Evolutionary conservation across 306 rosid genomes (phyloP), one percentile per base, ranked within the genome.

Genomic region (Inga leiocalycina): DNA sequence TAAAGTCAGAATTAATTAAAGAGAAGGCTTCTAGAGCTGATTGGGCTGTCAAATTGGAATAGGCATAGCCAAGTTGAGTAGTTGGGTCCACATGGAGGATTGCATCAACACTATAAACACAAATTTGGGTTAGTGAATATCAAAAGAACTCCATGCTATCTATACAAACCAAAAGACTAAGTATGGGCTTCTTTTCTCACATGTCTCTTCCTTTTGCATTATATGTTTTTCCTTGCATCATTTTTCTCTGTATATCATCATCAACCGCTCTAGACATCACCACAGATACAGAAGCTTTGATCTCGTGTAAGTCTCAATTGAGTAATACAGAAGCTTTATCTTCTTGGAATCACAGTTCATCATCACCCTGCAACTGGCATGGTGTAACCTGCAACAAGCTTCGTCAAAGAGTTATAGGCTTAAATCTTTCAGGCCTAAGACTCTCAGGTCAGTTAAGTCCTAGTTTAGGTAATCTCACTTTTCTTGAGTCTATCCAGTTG

Each of bases 311-410:
- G 77, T 91, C 92, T 41, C 80, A 79, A 30, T 59, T 91, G 5
- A 86, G 20, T 8, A 15, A 61, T 70, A 19, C 37, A 17, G 83
- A 90, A 12, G 43, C 43, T 48, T 78, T 87, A 22, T 82, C 87
- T 32, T 86, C 43, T 65, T 65, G 71, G 71, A 65, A 65, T 14
- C 90, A 62, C 87, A 93, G 98, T 79, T 57, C 83, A 30, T 84
- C 91, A 59, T 78, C 90, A 1, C 91, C 91, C 1, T 91, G 93
- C 86, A 85, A 91, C 34, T 92, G 97, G 97, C 87, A 88, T 4
- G 94, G 93, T 71, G 91, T 94, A 5, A 43, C 51, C 2, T 92
- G 98, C 83, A 85, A 79, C 80, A 85, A 15, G 24, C 73, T 39
- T 32, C 66, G 64, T 37, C 75, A 80, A 2, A 87, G 98, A 86